phyloP scores from a whole-genome alignment of 805 yeast genomes.

The Zygosaccharomyces bailii region DNA sequence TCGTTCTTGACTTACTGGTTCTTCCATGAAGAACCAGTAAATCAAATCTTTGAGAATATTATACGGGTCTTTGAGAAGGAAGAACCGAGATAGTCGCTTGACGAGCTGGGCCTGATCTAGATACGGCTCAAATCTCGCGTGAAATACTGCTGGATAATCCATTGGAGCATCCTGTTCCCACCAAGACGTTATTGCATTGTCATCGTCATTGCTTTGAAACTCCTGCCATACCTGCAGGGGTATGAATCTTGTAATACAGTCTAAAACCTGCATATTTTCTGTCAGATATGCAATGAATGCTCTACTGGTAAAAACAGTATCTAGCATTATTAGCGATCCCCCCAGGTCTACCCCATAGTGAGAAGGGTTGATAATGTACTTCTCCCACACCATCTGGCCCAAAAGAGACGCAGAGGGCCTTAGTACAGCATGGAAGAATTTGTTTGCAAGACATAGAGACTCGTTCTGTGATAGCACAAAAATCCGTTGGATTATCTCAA shows the following conservation, averaged over 20 bases:
- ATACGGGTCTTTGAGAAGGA: conserved; percentile 10
- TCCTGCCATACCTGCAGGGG: conserved; percentile 8
- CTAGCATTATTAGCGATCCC: conserved; percentile 7
- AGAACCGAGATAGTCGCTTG: conserved; percentile 8
- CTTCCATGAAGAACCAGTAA: conserved; percentile 12
- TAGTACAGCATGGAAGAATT: conserved; percentile 18
- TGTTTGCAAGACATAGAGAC: conserved; percentile 19
- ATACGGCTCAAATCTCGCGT: conserved; percentile 16
- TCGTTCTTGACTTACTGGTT: not conserved
- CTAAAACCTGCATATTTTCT: conserved; percentile 1
- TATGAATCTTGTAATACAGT: conserved; percentile 6
- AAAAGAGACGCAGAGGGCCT: conserved; percentile 18
- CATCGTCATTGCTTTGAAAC: conserved; percentile 1
- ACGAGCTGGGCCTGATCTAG: conserved; percentile 14
- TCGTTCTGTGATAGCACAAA: conserved; percentile 14
- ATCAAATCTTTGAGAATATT: conserved; percentile 6
- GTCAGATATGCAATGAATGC: conserved; percentile 8
- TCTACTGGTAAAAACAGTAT: conserved; percentile 10
- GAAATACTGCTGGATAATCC: conserved; percentile 24
- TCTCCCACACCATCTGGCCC: conserved; percentile 16
- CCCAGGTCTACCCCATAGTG: not conserved
- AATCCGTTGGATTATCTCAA: conserved; percentile 21
- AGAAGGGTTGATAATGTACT: conserved; percentile 9
- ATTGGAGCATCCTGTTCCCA: not conserved
- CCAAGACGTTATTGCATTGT: conserved; percentile 1